Evolutionary conservation across 2,329 filamentous ascomycete genomes (phyloP).

Genomic region (Verticillium dahliae): DNA sequence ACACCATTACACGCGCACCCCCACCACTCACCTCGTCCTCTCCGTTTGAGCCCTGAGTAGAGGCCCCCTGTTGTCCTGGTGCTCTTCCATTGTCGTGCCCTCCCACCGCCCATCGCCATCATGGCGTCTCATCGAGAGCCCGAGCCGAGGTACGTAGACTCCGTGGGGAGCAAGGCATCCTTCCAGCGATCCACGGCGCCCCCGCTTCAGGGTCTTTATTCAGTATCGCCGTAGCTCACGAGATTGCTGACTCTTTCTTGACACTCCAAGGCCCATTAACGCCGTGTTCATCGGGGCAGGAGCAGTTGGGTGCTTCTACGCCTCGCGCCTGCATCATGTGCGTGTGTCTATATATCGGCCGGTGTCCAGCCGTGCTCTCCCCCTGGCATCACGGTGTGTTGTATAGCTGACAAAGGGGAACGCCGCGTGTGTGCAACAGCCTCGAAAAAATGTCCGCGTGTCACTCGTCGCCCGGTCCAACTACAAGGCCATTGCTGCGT

Average conservation of each 20-base stretch:
- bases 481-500: slow-evolving; percentile 53
- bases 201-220: not conserved
- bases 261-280: slow-evolving; percentile 36
- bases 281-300: slow-evolving; percentile 65
- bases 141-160: too few relatives aligned
- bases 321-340: slow-evolving; percentile 58
- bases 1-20: too few relatives aligned
- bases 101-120: too few relatives aligned
- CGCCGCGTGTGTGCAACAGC: slow-evolving; percentile 23
- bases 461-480: slow-evolving; percentile 71
- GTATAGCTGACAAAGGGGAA: not conserved
- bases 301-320: slow-evolving; percentile 68
- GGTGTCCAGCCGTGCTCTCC: too few relatives aligned
- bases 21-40: too few relatives aligned
- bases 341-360: slow-evolving; percentile 6
- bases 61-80: too few relatives aligned
- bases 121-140: too few relatives aligned
- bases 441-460: slow-evolving; percentile 45
- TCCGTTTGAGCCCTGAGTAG: too few relatives aligned
- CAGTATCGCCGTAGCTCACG: not conserved
- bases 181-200: not conserved
- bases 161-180: not conserved
- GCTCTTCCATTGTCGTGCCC: too few relatives aligned
- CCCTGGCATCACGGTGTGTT: not conserved
- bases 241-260: not conserved